These are phyloP conservation scores for Erythrobasidium hasegawianum DNA, from an alignment of 1,284 basidiomycete species.

Conservation along the genomic window DNA sequence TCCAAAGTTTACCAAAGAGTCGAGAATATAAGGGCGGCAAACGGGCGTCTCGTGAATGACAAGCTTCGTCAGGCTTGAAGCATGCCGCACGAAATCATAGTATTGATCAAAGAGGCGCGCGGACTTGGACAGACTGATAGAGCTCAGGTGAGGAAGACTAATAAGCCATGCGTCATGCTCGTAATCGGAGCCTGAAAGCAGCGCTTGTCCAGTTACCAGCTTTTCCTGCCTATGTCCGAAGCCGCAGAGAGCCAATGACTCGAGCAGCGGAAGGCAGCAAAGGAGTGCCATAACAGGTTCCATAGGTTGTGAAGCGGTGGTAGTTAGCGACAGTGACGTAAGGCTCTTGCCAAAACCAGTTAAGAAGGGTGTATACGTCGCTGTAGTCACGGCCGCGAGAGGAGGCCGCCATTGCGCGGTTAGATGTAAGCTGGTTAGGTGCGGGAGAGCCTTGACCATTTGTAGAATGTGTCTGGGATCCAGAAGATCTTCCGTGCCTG, in stretches of 20 bases:
- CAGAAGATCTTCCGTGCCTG: background rate
- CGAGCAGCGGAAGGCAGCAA: background rate
- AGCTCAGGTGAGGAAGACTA: background rate
- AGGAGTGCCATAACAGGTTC: background rate
- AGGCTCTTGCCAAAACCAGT: background rate
- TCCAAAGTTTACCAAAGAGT: background rate
- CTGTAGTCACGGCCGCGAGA: background rate
- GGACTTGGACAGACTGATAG: background rate
- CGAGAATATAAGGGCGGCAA: background rate
- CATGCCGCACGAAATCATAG: background rate
- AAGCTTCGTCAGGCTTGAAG: background rate
- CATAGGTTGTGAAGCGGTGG: background rate
- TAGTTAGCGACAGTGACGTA: conserved; percentile 9
- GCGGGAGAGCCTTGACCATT: conserved; percentile 2
- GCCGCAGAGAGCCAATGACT: background rate
- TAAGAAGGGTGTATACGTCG: background rate
- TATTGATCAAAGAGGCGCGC: background rate
- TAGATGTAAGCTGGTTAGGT: background rate
- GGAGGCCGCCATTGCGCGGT: background rate
- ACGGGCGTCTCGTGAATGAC: background rate
- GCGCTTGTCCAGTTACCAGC: too few relatives aligned
- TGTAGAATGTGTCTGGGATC: background rate
- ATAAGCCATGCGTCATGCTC: background rate
- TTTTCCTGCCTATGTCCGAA: too few relatives aligned
- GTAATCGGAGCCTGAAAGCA: too few relatives aligned